Percentiles rank a stretch among this genome's conserved stretches.
Conservation (phyloP, 202 grass and related monocot species). For the Dendrocalamus latiflorus region DNA sequence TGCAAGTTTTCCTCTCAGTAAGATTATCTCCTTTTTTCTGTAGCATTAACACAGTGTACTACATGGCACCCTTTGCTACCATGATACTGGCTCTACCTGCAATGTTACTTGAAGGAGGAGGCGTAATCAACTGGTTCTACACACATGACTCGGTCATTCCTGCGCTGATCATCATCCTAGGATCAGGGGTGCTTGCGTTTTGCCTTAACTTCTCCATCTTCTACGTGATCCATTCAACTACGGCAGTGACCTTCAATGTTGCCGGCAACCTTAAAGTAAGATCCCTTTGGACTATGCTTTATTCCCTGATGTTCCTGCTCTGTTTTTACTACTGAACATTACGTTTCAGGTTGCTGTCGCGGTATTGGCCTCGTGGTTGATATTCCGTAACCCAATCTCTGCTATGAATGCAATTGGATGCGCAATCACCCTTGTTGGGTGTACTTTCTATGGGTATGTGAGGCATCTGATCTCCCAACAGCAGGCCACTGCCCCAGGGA, state of each 20-base stretch:
- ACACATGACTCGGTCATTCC: too few relatives aligned
- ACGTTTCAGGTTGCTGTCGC: conserved; percentile 74
- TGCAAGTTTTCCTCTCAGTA: neutral
- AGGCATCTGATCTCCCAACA: conserved; percentile 73
- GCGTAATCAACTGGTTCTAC: too few relatives aligned
- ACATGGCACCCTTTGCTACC: too few relatives aligned
- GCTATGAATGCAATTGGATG: conserved; percentile 85
- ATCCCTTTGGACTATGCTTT: neutral
- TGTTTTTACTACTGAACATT: neutral
- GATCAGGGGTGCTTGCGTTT: conserved; percentile 80
- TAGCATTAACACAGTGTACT: too few relatives aligned
- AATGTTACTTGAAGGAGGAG: too few relatives aligned
- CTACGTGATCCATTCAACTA: conserved; percentile 95
- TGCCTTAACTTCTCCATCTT: conserved; percentile 99
- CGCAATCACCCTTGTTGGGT: conserved; percentile 72
- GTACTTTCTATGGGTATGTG: conserved; percentile 95
- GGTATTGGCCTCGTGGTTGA: conserved; percentile 79
- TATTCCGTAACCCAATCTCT: conserved; percentile 92
- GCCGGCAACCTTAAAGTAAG: conserved; percentile 93
- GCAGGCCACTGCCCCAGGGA: conserved; percentile 33
- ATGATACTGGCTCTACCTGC: too few relatives aligned
- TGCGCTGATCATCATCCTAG: too few relatives aligned
- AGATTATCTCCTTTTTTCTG: neutral
- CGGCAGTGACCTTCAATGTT: conserved; percentile 94
- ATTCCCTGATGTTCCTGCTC: neutral